phyloP scores from a whole-genome alignment of 306 rosid genomes.

The Benincasa hispida region DNA sequence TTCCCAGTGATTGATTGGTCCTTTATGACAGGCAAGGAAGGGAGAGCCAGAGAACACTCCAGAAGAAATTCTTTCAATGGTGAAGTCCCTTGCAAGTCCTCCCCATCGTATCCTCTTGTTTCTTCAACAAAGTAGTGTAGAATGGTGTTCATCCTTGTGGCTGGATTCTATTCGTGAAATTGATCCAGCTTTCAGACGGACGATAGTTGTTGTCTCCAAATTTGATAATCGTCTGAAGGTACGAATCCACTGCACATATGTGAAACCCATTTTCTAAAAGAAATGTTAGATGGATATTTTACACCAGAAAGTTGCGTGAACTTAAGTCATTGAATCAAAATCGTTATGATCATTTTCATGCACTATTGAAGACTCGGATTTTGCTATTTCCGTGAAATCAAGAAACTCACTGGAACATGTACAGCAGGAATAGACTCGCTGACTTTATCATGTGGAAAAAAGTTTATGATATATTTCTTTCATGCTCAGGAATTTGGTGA shows the following conservation, averaged over 20 bases:
- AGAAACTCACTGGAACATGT: not conserved
- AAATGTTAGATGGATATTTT: not conserved
- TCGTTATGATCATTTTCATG: not conserved
- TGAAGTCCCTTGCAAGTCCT: slow-evolving; percentile 83
- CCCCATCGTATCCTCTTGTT: slow-evolving; percentile 84
- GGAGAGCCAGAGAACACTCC: slow-evolving; percentile 94
- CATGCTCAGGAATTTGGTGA: slow-evolving; percentile 71
- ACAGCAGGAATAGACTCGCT: not conserved
- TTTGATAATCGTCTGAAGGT: slow-evolving; percentile 98
- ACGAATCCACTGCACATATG: not conserved
- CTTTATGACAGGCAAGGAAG: slow-evolving; percentile 66
- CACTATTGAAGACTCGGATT: not conserved
- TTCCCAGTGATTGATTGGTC: not conserved
- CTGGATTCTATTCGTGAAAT: slow-evolving; percentile 82
- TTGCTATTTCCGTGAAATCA: not conserved
- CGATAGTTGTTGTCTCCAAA: slow-evolving; percentile 82
- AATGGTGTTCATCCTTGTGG: slow-evolving; percentile 98
- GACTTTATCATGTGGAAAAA: too few relatives aligned
- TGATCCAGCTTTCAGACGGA: slow-evolving; percentile 71
- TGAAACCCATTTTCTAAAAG: not conserved
- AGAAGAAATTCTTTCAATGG: slow-evolving; percentile 90
- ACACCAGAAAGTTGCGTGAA: not conserved
- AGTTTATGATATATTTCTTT: not conserved
- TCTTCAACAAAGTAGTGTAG: slow-evolving; percentile 96
- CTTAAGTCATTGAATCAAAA: not conserved